Conservation (phyloP, 352 stramenopile species). For the Phytophthora cactorum region DNA sequence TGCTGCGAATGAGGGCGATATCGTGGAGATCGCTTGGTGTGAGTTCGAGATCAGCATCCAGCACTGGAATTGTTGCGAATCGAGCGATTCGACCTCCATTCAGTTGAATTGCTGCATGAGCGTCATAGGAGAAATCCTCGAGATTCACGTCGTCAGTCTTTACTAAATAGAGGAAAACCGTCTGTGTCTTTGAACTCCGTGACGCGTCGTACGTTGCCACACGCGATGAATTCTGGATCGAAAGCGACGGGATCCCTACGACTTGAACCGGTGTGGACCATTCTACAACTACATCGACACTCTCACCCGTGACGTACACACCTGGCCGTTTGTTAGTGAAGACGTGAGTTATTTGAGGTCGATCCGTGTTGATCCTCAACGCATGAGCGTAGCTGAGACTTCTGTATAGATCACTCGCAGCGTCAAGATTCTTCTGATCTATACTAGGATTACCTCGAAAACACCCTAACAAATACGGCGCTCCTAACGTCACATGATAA, state of each 20-base stretch:
- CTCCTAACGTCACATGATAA: constrained; percentile 61
- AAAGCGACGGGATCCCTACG: constrained; percentile 43
- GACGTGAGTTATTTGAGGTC: constrained; percentile 47
- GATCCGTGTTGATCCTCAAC: constrained; percentile 55
- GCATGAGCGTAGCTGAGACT: constrained; percentile 68
- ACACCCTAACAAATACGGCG: constrained; percentile 74
- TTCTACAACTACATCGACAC: constrained; percentile 63
- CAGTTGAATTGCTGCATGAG: constrained; percentile 42
- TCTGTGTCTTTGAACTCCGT: constrained; percentile 44
- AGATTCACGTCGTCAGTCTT: constrained; percentile 14
- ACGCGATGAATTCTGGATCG: constrained; percentile 44
- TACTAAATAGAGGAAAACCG: constrained; percentile 64
- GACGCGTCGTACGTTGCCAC: constrained; percentile 46
- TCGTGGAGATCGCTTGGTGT: constrained; percentile 29
- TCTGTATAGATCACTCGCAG: constrained; percentile 40
- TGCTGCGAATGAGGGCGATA: constrained; percentile 26
- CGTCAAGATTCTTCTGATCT: constrained; percentile 17
- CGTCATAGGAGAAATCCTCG: constrained; percentile 62
- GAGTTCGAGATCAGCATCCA: constrained; percentile 55
- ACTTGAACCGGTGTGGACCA: constrained; percentile 62
- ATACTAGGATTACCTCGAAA: constrained; percentile 46
- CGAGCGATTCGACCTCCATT: constrained; percentile 64
- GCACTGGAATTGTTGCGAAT: constrained; percentile 30
- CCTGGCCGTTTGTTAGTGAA: constrained; percentile 70
- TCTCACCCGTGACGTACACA: constrained; percentile 64